Evolutionary conservation across 805 yeast genomes (phyloP), one percentile per base, ranked within the genome.

Genomic region (Grigorovia humatica): DNA sequence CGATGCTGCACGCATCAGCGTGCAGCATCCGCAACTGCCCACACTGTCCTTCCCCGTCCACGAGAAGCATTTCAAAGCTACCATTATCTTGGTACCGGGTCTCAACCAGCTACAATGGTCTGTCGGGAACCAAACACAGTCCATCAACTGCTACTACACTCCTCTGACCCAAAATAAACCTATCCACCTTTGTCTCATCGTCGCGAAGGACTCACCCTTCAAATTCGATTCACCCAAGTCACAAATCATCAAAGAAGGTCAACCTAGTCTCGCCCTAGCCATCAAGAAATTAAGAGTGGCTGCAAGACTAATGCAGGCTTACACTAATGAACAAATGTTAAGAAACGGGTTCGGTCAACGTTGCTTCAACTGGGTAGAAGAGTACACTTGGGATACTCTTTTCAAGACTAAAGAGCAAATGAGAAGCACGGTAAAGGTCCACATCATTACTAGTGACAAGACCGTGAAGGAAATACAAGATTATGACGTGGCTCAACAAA

Each of bases 261-360:
- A 82, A 1, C 82, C 86, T 54, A 79, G 74, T 13, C 58, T 90
- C 20, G 81, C 81, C n/a, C 64, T 82, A 5, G 96, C 96, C 1
- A 70, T 85, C 18, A 73, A 72, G 56, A 88, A 88, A 63, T 64
- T 91, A 56, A 79, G 93, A 59, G 79, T 88, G 54, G 96, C 87
- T 3, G 95, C 85, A 4, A 75, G 96, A 58, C 67, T 90, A 67
- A 87, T 88, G 95, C 91, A 88, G 60, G 95, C 96, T 0, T 89
- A 78, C 66, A 90, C 97, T 0, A 82, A 81, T 59, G 97, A 90
- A 58, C 96, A 89, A 63, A 88, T 91, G 95, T 66, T 80, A 50
- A 71, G 83, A 43, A 76, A 79, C 46, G 90, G 93, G 0, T 78
- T 87, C 62, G 95, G 96, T 11, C 78, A 82, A 56, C 72, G 97